These are phyloP conservation scores for Lenwebbia sp. DNA, from an alignment of 345 rosid genomes.

Conservation along the genomic window DNA sequence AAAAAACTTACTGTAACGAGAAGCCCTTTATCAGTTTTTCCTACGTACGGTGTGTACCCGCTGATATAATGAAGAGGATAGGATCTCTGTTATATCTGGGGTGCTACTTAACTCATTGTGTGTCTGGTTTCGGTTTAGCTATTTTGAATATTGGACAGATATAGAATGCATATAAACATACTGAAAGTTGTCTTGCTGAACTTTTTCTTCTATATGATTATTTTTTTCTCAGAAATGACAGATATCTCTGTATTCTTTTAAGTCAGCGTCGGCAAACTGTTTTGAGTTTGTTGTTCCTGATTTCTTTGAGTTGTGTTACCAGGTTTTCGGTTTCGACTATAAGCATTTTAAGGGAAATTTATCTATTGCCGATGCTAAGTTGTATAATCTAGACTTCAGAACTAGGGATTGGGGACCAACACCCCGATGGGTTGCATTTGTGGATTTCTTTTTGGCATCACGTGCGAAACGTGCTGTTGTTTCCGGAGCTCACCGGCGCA, in stretches of 20 bases:
- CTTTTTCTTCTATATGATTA: not conserved
- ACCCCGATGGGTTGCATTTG: constrained; percentile 99
- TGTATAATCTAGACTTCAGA: constrained; percentile 49
- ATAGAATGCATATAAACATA: not conserved
- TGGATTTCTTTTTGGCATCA: constrained; percentile 93
- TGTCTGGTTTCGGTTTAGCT: not conserved
- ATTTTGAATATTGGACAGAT: not conserved
- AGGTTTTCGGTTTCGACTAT: constrained; percentile 85
- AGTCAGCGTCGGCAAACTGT: not conserved
- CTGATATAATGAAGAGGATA: not conserved
- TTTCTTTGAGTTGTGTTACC: constrained; percentile 8
- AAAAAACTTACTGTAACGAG: not conserved
- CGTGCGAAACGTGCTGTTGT: constrained; percentile 69
- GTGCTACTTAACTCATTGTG: not conserved
- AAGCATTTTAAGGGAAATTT: constrained; percentile 55
- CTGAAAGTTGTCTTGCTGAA: not conserved
- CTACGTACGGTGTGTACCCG: not conserved
- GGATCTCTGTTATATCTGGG: not conserved
- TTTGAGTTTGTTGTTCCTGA: not conserved
- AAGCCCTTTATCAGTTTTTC: not conserved
- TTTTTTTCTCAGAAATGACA: not conserved
- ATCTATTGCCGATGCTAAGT: constrained; percentile 21
- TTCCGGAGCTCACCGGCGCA: constrained; percentile 86
- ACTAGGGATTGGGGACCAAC: constrained; percentile 98
- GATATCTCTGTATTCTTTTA: not conserved